Percentiles rank a stretch among this genome's conserved stretches.
Evolutionary conservation across 2,329 filamentous ascomycete species (phyloP).

Genomic region (Tolypocladium amazonense): DNA sequence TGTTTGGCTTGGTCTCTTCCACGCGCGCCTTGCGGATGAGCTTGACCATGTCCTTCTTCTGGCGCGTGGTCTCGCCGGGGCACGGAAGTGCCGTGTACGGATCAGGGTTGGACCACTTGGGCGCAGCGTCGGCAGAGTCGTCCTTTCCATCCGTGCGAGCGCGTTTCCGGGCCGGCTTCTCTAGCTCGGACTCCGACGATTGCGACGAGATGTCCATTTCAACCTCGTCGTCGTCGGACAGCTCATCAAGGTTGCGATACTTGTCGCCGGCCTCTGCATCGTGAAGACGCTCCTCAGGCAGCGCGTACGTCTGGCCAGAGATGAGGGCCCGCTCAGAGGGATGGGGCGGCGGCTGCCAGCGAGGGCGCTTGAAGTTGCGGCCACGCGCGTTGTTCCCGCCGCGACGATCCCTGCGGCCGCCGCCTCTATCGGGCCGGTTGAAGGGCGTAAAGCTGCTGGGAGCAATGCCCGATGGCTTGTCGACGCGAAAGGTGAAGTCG

Average conservation of each 20-base stretch:
- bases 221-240: conserved; percentile 53
- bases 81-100: conserved; percentile 84
- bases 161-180: conserved; percentile 29
- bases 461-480: conserved; percentile 38
- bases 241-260: conserved; percentile 43
- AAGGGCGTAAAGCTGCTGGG: conserved; percentile 13
- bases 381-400: conserved; percentile 9
- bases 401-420: conserved; percentile 14
- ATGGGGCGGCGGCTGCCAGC: conserved; percentile 27
- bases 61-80: conserved; percentile 58
- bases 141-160: conserved; percentile 16
- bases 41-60: conserved; percentile 80
- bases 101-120: conserved; percentile 94
- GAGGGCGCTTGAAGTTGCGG: conserved; percentile 14
- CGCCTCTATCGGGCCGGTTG: conserved; percentile 8
- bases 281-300: conserved; percentile 35
- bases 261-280: conserved; percentile 35
- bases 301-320: conserved; percentile 26
- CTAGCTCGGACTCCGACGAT: conserved; percentile 17
- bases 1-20: conserved; percentile 36
- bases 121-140: conserved; percentile 34
- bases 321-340: conserved; percentile 40
- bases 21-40: conserved; percentile 83
- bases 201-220: conserved; percentile 50
- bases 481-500: conserved; percentile 46